Evolutionary conservation across 179 eudicot genomes (phyloP), one percentile per base, ranked within the genome.

Genomic region (Sideroxylon spinosum): DNA sequence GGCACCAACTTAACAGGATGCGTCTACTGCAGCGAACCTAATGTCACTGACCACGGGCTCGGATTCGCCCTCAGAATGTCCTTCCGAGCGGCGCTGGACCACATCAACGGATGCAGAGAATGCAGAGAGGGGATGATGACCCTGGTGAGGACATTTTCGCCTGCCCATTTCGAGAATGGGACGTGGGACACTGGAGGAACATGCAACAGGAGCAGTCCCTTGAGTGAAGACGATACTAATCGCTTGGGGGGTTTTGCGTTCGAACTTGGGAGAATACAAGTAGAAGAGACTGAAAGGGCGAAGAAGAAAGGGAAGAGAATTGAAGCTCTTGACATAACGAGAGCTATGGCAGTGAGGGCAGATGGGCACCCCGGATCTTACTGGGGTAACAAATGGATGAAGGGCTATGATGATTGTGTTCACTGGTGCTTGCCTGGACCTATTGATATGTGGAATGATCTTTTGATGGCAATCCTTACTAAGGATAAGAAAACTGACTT

Each of bases 361-460:
- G 93, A 91, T 82, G 96, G 90, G 61, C 91, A 91, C 76, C 92
- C 96, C 2, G 86, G 88, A 13, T 61, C 80, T 71, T 61, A 79
- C 68, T 84, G 93, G 91, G 87, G 81, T 37, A 87, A 87, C 56
- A 85, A 83, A 74, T 86, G 86, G 87, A 87, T 82, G 88, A 83
- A 90, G 72, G 91, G 92, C n/a, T 87, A 82, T 25, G 86, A 82
- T 68, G 93, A 91, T 66, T 91, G 96, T 74, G 85, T 87, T 17
- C 93, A 91, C 74, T 90, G 93, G 93, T 91, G 93, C 68, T 67
- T 90, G 87, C 96, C 94, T 0, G 94, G 92, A 0, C 92, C 92
- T 2, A 80, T 89, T 56, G 94, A 89, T 72, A 66, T 49, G 1
- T 89, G 94, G 92, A 91, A 81, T 75, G 91, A 91, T 68, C 82